Percentiles rank a stretch among this genome's conserved stretches.
Evolutionary conservation across 495 filamentous ascomycete species (phyloP).

Genomic region (Evansstolkia leycettana): DNA sequence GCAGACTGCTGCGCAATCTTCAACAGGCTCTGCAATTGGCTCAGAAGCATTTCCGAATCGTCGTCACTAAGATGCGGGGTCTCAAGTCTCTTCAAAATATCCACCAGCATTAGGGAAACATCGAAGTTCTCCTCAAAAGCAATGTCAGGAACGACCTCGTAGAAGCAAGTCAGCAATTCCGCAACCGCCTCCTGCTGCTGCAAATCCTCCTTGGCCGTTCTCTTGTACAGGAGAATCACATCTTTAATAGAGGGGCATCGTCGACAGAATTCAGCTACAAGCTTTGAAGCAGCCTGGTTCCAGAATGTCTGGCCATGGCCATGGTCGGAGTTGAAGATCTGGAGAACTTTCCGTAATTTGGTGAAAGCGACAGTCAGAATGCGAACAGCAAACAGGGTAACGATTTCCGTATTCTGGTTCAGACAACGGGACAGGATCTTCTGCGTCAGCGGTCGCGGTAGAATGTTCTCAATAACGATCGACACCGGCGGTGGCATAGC

Average conservation of each 20-base stretch:
- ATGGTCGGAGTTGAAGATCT: slow-evolving; percentile 27
- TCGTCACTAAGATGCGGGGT: slow-evolving; percentile 18
- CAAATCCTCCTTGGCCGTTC: slow-evolving; percentile 51
- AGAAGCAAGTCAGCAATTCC: slow-evolving; percentile 65
- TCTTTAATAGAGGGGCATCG: slow-evolving; percentile 70
- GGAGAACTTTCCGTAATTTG: slow-evolving; percentile 52
- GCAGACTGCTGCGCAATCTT: slow-evolving; percentile 66
- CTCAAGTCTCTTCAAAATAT: slow-evolving; percentile 44
- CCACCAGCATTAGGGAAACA: slow-evolving; percentile 60
- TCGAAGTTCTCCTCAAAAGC: slow-evolving; percentile 79
- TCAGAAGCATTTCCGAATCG: slow-evolving; percentile 40
- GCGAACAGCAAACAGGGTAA: slow-evolving; percentile 72
- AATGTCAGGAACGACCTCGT: slow-evolving; percentile 65
- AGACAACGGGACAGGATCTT: slow-evolving; percentile 68
- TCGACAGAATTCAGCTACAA: slow-evolving; percentile 63
- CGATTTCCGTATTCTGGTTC: slow-evolving; percentile 56
- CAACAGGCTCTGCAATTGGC: slow-evolving; percentile 65
- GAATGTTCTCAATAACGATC: slow-evolving; percentile 68
- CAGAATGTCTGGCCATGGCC: slow-evolving; percentile 39
- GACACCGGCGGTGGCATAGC: slow-evolving; percentile 60
- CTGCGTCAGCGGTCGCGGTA: slow-evolving; percentile 71
- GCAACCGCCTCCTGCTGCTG: slow-evolving; percentile 68
- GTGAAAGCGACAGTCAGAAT: slow-evolving; percentile 65
- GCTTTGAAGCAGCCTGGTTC: slow-evolving; percentile 48
- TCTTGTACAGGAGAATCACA: slow-evolving; percentile 54